A percentile compares a stretch with the other conserved stretches of the same genome.
Conservation (phyloP, 75 land plant species). For the Ceratopteris richardii region DNA sequence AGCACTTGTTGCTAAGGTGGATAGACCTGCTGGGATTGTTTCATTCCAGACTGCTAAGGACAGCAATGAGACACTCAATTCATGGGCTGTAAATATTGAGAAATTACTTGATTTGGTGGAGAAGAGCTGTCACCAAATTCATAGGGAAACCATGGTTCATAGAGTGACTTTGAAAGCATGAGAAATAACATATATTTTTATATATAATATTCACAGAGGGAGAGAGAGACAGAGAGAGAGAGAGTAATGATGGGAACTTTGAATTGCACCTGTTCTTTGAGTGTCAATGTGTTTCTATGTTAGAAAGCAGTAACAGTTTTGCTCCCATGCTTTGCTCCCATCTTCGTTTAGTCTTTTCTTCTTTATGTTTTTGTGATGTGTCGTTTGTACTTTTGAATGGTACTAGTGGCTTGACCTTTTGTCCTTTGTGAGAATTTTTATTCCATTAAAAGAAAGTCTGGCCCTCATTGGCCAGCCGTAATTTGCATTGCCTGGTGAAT, state of each 20-base stretch:
- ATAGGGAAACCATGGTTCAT: constrained; percentile 98
- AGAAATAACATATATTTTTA: constrained; percentile 6
- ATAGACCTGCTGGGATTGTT: constrained; percentile 81
- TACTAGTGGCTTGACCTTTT: too few relatives aligned
- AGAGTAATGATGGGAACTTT: not conserved
- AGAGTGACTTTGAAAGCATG: constrained; percentile 76
- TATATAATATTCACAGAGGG: not conserved
- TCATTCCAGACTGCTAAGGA: constrained; percentile 69
- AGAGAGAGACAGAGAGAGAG: constrained; percentile 7
- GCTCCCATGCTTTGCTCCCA: too few relatives aligned
- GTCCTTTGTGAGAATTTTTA: too few relatives aligned
- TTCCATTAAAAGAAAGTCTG: too few relatives aligned
- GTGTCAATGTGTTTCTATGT: too few relatives aligned
- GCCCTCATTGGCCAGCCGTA: too few relatives aligned
- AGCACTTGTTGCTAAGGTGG: constrained; percentile 82
- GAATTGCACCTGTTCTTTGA: too few relatives aligned
- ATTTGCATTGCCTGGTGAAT: too few relatives aligned
- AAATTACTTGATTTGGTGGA: constrained; percentile 95
- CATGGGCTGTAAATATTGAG: constrained; percentile 88
- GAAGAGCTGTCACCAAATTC: constrained; percentile 98
- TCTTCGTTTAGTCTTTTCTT: too few relatives aligned
- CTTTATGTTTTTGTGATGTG: too few relatives aligned
- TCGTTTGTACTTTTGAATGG: too few relatives aligned
- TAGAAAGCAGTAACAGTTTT: too few relatives aligned
- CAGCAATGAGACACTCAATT: constrained; percentile 87